Conservation (phyloP, 768 basidiomycete species). For the Cystofilobasidium capitatum region DNA sequence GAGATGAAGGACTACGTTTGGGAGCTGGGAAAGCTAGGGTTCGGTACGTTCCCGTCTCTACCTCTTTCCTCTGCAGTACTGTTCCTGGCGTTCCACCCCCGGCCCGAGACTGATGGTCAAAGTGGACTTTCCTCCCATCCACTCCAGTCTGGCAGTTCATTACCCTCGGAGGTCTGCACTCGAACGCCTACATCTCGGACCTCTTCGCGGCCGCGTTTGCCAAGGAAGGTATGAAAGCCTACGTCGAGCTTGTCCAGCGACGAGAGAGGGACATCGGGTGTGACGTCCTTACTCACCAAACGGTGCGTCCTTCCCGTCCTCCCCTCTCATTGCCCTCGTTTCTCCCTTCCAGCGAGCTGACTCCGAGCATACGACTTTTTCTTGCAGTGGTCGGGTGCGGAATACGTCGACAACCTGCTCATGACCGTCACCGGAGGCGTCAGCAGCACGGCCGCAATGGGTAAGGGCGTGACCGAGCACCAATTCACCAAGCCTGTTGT, state of each 20-base stretch:
- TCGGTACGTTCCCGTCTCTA: neutral
- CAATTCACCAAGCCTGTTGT: slow-evolving; percentile 12
- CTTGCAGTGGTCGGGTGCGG: slow-evolving; percentile 81
- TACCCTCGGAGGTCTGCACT: slow-evolving; percentile 91
- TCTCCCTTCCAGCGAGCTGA: slow-evolving; percentile 12
- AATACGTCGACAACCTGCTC: slow-evolving; percentile 80
- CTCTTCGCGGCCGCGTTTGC: slow-evolving; percentile 79
- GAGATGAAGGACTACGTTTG: slow-evolving; percentile 67
- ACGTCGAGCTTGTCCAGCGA: slow-evolving; percentile 86
- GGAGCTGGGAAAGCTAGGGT: slow-evolving; percentile 64
- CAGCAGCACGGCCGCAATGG: slow-evolving; percentile 85
- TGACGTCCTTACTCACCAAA: slow-evolving; percentile 96
- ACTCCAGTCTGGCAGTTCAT: slow-evolving; percentile 98
- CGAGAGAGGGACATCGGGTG: slow-evolving; percentile 86
- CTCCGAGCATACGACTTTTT: slow-evolving; percentile 24
- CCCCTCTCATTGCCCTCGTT: neutral
- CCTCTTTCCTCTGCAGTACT: neutral
- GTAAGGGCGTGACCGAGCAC: slow-evolving; percentile 66
- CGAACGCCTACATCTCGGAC: slow-evolving; percentile 93
- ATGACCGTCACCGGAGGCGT: slow-evolving; percentile 97
- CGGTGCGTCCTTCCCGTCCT: slow-evolving; percentile 46
- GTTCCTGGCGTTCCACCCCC: neutral
- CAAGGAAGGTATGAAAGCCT: slow-evolving; percentile 97
- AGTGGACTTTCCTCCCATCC: slow-evolving; percentile 44
- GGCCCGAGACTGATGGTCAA: neutral